Percentiles rank a stretch among this genome's conserved stretches.
phyloP scores from a whole-genome alignment of 306 rosid species.

The Cucumis hystrix region DNA sequence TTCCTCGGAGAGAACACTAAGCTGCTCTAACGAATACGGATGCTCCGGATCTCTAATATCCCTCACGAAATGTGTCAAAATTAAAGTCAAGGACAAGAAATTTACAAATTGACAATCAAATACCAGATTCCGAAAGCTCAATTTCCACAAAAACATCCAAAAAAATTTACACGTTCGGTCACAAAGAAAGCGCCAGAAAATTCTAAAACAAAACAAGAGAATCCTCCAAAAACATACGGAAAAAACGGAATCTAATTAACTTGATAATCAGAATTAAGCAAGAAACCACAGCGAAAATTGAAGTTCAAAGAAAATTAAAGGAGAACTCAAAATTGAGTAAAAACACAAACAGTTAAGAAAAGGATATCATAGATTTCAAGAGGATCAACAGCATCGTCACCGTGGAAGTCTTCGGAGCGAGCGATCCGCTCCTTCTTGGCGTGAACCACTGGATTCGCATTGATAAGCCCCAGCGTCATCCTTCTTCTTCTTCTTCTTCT shows the following conservation, averaged over 20 bases:
- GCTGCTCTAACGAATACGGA: slow-evolving; percentile 95
- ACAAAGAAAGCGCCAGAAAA: neutral
- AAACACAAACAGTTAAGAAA: neutral
- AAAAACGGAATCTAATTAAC: neutral
- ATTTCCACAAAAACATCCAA: neutral
- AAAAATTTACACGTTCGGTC: neutral
- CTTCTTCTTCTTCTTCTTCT: neutral
- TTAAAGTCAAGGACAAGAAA: slow-evolving; percentile 48
- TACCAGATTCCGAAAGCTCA: neutral
- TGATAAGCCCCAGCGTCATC: slow-evolving; percentile 93
- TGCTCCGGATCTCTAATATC: slow-evolving; percentile 99
- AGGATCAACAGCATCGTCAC: slow-evolving; percentile 71
- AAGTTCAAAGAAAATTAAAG: neutral
- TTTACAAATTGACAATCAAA: neutral
- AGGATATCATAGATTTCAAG: slow-evolving; percentile 98
- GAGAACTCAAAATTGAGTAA: neutral
- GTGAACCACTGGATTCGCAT: slow-evolving; percentile 92
- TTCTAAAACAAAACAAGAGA: neutral
- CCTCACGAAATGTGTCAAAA: slow-evolving; percentile 67
- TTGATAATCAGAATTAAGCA: neutral
- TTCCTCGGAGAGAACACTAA: slow-evolving; percentile 89
- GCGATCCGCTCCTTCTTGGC: slow-evolving; percentile 78
- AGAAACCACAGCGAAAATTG: neutral
- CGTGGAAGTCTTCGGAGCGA: slow-evolving; percentile 55
- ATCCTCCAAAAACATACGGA: neutral